Conservation (phyloP, 2,329 filamentous ascomycete genomes). For the Pseudogymnoascus sp. region DNA sequence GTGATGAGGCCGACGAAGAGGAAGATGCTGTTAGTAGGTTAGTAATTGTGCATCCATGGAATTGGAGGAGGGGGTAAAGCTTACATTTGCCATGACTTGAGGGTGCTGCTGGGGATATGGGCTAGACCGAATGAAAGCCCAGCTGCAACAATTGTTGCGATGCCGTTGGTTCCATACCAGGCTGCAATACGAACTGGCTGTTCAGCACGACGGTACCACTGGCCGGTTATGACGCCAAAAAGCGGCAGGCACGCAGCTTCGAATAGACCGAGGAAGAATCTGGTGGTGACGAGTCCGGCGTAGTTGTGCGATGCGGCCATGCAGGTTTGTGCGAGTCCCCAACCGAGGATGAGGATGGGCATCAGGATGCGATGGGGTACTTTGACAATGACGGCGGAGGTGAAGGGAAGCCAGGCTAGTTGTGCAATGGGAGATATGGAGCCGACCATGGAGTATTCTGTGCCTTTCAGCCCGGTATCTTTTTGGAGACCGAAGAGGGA, state of each 20-base stretch:
- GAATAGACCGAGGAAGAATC: slow-evolving; percentile 76
- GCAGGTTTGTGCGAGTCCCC: slow-evolving; percentile 39
- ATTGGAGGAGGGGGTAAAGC: slow-evolving; percentile 29
- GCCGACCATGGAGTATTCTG: slow-evolving; percentile 46
- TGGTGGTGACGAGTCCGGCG: slow-evolving; percentile 63
- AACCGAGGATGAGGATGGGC: slow-evolving; percentile 40
- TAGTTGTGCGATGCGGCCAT: slow-evolving; percentile 52
- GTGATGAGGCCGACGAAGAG: slow-evolving; percentile 56
- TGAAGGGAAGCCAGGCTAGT: slow-evolving; percentile 53
- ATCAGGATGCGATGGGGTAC: slow-evolving; percentile 52
- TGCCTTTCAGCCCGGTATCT: slow-evolving; percentile 44
- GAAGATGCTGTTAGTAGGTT: slow-evolving; percentile 59
- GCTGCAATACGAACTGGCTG: slow-evolving; percentile 31
- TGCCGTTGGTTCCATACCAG: slow-evolving; percentile 29
- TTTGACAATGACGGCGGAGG: slow-evolving; percentile 51
- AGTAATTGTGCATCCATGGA: slow-evolving; percentile 31
- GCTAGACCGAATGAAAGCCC: slow-evolving; percentile 28
- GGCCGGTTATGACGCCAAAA: slow-evolving; percentile 32
- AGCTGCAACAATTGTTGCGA: slow-evolving; percentile 26
- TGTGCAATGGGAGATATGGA: slow-evolving; percentile 53
- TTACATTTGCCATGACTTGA: slow-evolving; percentile 31
- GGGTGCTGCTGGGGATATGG: slow-evolving; percentile 37
- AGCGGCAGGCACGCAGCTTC: slow-evolving; percentile 49
- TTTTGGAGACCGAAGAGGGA: slow-evolving; percentile 51
- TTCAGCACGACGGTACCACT: slow-evolving; percentile 33